Evolutionary conservation across 208 protist species (phyloP).

Genomic region (Strigomonas culicis): DNA sequence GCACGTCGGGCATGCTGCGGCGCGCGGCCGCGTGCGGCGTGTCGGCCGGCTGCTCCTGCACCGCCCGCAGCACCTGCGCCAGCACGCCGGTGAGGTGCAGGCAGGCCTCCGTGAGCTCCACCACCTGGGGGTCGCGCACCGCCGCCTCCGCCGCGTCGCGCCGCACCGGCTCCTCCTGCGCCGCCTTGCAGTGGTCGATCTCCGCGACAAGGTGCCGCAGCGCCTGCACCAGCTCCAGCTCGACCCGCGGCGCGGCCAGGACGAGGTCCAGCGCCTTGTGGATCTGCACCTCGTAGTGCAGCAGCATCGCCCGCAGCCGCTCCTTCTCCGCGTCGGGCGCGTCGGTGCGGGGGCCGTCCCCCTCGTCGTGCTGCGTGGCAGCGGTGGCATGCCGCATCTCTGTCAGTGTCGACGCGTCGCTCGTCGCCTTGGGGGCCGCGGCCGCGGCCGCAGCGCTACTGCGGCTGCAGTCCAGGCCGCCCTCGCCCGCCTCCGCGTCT

Average conservation of each 20-base stretch:
- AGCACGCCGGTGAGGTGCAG: background rate
- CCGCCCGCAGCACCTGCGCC: background rate
- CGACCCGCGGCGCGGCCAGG: background rate
- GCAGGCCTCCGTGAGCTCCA: background rate
- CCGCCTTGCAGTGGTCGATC: conserved; percentile 21
- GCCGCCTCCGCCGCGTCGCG: background rate
- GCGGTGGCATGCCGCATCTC: no score
- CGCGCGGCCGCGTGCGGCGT: background rate
- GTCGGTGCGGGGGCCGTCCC: background rate
- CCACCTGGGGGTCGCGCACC: background rate
- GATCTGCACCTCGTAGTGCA: conserved; percentile 5
- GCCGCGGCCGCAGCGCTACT: background rate
- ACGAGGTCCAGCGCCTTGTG: conserved; percentile 9
- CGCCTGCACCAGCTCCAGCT: conserved; percentile 15
- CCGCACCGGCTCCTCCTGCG: conserved; percentile 26
- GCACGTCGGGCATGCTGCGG: conserved; percentile 7
- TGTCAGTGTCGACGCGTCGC: background rate
- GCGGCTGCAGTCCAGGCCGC: background rate
- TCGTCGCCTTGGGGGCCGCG: no score
- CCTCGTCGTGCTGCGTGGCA: no score
- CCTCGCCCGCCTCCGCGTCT: background rate
- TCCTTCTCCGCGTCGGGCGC: background rate
- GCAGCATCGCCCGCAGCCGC: conserved; percentile 8
- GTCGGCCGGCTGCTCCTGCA: background rate
- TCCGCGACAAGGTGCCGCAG: conserved; percentile 14